Evolutionary conservation across 805 yeast species (phyloP).

Genomic region (Helenozyma baotianmanensis): DNA sequence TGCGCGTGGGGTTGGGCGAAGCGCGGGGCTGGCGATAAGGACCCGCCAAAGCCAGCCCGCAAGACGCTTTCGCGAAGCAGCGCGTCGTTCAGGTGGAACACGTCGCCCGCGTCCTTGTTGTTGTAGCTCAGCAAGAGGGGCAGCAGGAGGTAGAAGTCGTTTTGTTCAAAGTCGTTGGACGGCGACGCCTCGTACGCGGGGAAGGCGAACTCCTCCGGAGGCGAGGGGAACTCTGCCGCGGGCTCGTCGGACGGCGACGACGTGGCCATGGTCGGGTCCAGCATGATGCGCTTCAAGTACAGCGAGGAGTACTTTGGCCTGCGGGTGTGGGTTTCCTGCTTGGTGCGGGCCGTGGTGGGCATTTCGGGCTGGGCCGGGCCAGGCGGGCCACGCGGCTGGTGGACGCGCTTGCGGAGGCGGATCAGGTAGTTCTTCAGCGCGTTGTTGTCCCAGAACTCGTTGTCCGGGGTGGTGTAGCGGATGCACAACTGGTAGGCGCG

Average conservation of each 20-base stretch:
- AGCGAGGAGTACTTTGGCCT: slow-evolving; percentile 38
- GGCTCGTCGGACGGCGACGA: background rate
- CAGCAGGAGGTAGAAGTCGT: slow-evolving; percentile 33
- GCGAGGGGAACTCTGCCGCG: no score
- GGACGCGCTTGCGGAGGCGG: slow-evolving; percentile 5
- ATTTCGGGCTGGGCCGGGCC: slow-evolving; percentile 1
- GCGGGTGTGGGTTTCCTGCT: slow-evolving; percentile 9
- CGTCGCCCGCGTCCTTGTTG: slow-evolving; percentile 3
- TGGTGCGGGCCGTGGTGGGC: slow-evolving; percentile 11
- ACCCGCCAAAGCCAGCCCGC: background rate
- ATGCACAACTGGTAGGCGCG: slow-evolving; percentile 48
- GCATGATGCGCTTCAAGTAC: slow-evolving; percentile 29
- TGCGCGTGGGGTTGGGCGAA: background rate
- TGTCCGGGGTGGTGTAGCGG: slow-evolving; percentile 43
- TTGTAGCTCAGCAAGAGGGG: slow-evolving; percentile 29
- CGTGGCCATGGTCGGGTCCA: slow-evolving; percentile 15
- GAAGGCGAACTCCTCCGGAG: no score
- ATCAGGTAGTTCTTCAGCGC: slow-evolving; percentile 53
- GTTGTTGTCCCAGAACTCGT: slow-evolving; percentile 80
- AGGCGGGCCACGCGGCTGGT: slow-evolving; percentile 19
- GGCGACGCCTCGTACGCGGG: no score
- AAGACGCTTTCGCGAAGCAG: no score
- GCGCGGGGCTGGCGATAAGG: background rate
- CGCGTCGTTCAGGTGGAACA: background rate
- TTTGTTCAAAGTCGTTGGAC: slow-evolving; percentile 27